These are phyloP conservation scores for Kodamaea derodonti DNA, from an alignment of 1,139 yeast species.

Conservation along the genomic window DNA sequence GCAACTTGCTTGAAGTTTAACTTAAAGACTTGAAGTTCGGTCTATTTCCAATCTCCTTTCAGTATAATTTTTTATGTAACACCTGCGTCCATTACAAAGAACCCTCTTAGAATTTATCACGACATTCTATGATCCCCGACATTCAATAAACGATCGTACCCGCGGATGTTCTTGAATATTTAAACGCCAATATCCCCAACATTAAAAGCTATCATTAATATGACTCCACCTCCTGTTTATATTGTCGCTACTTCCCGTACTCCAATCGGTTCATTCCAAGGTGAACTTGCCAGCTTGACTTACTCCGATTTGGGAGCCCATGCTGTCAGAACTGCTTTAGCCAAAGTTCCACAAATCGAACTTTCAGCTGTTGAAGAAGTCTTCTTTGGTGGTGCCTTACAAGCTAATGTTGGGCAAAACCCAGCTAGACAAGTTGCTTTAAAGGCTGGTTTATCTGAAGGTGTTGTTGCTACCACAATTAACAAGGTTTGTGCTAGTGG, in stretches of 20 bases:
- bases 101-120: too few species aligned
- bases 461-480: slow-evolving; percentile 80
- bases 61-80: too few species aligned
- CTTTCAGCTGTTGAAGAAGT: slow-evolving; percentile 83
- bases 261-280: slow-evolving; percentile 93
- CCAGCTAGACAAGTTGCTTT: slow-evolving; percentile 98
- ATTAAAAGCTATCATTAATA: too few species aligned
- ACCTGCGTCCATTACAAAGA: too few species aligned
- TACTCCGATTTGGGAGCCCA: slow-evolving; percentile 87
- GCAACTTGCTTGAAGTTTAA: too few species aligned
- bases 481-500: slow-evolving; percentile 99
- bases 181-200: too few species aligned
- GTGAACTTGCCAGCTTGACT: slow-evolving; percentile 66
- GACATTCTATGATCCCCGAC: too few species aligned
- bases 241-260: slow-evolving; percentile 91
- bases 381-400: slow-evolving; percentile 87
- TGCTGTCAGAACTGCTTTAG: slow-evolving; percentile 87
- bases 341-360: slow-evolving; percentile 75
- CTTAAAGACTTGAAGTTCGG: too few species aligned
- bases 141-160: too few species aligned
- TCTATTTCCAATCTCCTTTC: too few species aligned
- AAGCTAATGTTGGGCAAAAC: slow-evolving; percentile 94
- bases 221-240: slow-evolving; percentile 50
- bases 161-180: too few species aligned
- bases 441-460: slow-evolving; percentile 78